Evolutionary conservation across 1,284 basidiomycete species (phyloP).

Genomic region (Moesziomyces sp.): DNA sequence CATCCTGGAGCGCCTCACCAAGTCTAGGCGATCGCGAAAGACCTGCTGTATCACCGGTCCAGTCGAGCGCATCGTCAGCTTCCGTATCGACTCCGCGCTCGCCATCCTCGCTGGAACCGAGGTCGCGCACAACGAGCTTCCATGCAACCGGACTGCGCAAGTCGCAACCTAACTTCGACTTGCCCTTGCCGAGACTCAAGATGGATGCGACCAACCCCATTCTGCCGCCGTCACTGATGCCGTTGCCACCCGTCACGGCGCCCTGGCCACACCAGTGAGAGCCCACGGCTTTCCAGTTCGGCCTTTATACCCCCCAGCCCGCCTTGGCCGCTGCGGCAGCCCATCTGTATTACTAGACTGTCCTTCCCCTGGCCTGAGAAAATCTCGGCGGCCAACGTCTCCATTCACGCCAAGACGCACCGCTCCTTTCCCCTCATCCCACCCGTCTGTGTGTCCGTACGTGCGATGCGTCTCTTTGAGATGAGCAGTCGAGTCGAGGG

Average conservation of each 20-base stretch:
- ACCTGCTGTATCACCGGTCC: not conserved
- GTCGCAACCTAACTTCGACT: not conserved
- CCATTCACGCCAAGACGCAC: conserved; percentile 14
- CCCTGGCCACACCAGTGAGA: not conserved
- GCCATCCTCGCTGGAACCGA: conserved; percentile 1
- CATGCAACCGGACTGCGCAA: not conserved
- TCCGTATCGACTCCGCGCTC: conserved; percentile 8
- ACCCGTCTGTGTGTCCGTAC: not conserved
- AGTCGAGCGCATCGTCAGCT: conserved; percentile 3
- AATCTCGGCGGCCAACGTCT: not conserved
- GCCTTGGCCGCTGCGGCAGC: too few relatives aligned
- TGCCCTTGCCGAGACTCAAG: not conserved
- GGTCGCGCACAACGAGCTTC: conserved; percentile 2
- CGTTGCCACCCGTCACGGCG: not conserved
- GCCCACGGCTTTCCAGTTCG: too few relatives aligned
- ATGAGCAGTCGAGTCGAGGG: not conserved
- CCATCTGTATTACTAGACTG: not conserved
- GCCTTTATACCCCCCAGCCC: not conserved
- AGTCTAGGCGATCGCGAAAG: not conserved
- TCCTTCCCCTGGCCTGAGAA: not conserved
- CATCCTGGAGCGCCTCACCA: not conserved
- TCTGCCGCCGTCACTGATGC: not conserved
- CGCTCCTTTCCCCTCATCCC: not conserved
- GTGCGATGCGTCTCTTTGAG: not conserved
- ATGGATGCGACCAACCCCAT: not conserved